Evolutionary conservation across 1,139 yeast genomes (phyloP).

Genomic region (Yamadazyma jaroonii): DNA sequence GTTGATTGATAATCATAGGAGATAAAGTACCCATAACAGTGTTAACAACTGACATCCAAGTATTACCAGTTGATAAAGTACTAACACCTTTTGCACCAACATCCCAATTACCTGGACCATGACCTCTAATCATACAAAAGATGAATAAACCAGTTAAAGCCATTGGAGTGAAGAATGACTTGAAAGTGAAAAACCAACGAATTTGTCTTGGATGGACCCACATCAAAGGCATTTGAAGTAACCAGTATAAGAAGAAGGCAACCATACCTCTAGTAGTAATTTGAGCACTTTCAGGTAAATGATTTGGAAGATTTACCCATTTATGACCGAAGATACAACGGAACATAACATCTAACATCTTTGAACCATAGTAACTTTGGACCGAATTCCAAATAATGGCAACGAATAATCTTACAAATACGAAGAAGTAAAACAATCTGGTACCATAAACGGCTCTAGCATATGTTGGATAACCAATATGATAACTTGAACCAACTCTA

Average conservation of each 20-base stretch:
- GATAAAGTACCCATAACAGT: constrained; percentile 16
- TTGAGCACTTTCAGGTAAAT: constrained; percentile 12
- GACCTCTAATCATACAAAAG: constrained; percentile 14
- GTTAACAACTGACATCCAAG: constrained; percentile 15
- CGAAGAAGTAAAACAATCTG: constrained; percentile 13
- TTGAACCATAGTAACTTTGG: constrained; percentile 13
- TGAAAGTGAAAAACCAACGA: constrained; percentile 13
- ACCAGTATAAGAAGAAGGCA: constrained; percentile 15
- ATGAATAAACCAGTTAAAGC: constrained; percentile 15
- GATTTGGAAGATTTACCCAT: constrained; percentile 13
- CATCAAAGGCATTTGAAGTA: constrained; percentile 16
- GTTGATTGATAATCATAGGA: constrained; percentile 17
- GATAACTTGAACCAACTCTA: constrained; percentile 16
- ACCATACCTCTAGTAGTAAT: constrained; percentile 13
- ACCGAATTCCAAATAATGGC: constrained; percentile 16
- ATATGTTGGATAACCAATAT: constrained; percentile 15
- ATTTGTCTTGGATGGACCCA: constrained; percentile 16
- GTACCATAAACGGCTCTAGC: constrained; percentile 14
- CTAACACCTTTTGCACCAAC: constrained; percentile 9
- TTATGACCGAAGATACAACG: constrained; percentile 15
- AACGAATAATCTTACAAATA: constrained; percentile 14
- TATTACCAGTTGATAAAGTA: constrained; percentile 10
- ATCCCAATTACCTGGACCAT: constrained; percentile 15
- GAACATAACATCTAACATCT: constrained; percentile 10
- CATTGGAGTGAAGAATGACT: constrained; percentile 13